These are phyloP conservation scores for Vicia sativa DNA, from an alignment of 306 rosid genomes.

Conservation along the genomic window DNA sequence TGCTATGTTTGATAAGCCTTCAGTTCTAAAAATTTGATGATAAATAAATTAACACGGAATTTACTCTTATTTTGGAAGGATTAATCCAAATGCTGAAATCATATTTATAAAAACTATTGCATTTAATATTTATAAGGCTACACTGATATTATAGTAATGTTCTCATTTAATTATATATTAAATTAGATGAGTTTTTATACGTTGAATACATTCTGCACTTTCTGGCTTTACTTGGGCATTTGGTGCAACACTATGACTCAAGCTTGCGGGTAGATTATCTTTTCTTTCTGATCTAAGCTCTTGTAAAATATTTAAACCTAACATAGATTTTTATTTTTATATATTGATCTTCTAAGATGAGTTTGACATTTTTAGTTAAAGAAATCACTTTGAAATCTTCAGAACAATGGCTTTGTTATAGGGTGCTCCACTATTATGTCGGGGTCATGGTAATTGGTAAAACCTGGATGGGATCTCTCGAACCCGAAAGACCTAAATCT, in stretches of 20 bases:
- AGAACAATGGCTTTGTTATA: not conserved
- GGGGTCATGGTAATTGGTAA: not conserved
- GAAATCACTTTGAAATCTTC: not conserved
- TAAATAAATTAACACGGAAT: not conserved
- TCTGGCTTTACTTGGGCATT: not conserved
- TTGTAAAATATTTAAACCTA: too few species aligned
- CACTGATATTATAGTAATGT: not conserved
- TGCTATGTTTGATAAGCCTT: conserved; percentile 9
- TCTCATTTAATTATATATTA: not conserved
- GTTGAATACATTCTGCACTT: not conserved
- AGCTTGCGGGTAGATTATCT: not conserved
- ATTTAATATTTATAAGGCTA: not conserved
- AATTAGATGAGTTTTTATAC: not conserved
- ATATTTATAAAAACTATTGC: not conserved
- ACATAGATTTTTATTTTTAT: not conserved
- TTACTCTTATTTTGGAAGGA: not conserved
- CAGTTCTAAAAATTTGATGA: not conserved
- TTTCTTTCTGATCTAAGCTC: not conserved
- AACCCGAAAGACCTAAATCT: too few species aligned
- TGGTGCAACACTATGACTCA: not conserved
- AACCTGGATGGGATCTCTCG: too few species aligned
- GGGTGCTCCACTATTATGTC: not conserved
- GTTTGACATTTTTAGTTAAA: not conserved
- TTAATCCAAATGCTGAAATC: not conserved
- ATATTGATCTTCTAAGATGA: not conserved